Evolutionary conservation across 495 filamentous ascomycete genomes (phyloP), one percentile per base, ranked within the genome.

Genomic region (Aspergillus mulundensis): DNA sequence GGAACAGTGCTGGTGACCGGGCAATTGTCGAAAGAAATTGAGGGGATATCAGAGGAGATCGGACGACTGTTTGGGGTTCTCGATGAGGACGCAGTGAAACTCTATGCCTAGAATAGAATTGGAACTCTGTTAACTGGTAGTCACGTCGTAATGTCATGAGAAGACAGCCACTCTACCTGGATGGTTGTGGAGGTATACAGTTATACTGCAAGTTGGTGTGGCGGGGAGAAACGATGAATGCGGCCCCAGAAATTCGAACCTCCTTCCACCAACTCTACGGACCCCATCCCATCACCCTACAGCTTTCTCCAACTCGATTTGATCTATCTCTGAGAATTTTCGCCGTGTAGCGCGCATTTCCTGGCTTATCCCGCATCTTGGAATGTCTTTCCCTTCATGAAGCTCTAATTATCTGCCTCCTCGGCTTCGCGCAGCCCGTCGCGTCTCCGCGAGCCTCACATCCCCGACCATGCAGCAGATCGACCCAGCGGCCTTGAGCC

Each of bases 401-500:
- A 76, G 72, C 67, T 65, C 65, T 76, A 72, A 63, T 58, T 64
- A 52, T 59, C 43, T 60, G 57, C 58, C 56, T 60, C 45, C 51
- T 60, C 70, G 67, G 69, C 70, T 72, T 75, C 68, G 72, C 73
- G 71, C 66, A 73, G 69, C 70, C 65, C 61, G 67, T 75, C 68
- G 74, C 73, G 74, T 70, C 64, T 64, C 63, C 60, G 66, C 69
- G 61, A 70, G 62, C 63, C 63, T 63, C 60, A 58, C 51, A 48
- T 38, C 52, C 34, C 56, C 69, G 65, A 74, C 65, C 66, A 91
- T 91, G 88, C 87, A 92, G 80, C 87, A 92, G 80, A 91, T 91
- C 74, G 88, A 92, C 75, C 88, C 88, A 67, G 86, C 88, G 66
- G 87, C 88, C 60, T 74, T 92, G 69, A 90, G 87, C 78, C 85